Percentiles rank a stretch among this genome's conserved stretches.
These are phyloP conservation scores for Styphnolobium japonicum DNA, from an alignment of 306 rosid species.

Conservation along the genomic window DNA sequence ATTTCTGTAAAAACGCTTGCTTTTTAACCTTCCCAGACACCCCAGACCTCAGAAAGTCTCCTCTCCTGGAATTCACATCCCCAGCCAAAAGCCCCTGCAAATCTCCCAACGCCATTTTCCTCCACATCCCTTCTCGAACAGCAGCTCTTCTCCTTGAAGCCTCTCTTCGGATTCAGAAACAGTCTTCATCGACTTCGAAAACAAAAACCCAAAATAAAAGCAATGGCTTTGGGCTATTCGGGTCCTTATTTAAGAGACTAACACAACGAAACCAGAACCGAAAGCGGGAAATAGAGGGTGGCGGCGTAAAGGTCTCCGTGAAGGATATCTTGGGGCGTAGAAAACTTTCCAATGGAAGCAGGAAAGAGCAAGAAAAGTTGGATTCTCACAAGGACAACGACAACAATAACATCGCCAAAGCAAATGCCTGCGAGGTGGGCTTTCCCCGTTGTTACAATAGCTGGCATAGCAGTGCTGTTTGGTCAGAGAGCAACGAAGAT, in stretches of 20 bases:
- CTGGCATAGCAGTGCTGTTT: conserved; percentile 54
- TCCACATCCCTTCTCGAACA: conserved; percentile 71
- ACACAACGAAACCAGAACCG: conserved; percentile 36
- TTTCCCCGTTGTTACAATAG: conserved; percentile 35
- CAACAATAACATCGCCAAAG: conserved; percentile 6
- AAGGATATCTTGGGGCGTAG: conserved; percentile 33
- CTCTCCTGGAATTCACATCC: conserved; percentile 67
- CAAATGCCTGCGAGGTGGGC: conserved; percentile 15
- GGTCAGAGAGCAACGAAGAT: conserved; percentile 68
- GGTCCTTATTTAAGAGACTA: conserved; percentile 67
- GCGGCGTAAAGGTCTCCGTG: conserved; percentile 31
- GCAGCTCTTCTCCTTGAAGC: conserved; percentile 86
- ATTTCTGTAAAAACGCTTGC: conserved; percentile 67
- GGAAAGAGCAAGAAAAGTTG: background rate
- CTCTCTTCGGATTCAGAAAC: conserved; percentile 81
- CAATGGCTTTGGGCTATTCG: conserved; percentile 53
- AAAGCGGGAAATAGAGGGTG: conserved; percentile 37
- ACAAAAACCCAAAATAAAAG: conserved; percentile 37
- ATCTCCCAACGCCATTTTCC: conserved; percentile 66
- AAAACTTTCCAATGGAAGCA: background rate
- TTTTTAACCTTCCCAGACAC: conserved; percentile 56
- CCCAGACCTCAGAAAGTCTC: conserved; percentile 68
- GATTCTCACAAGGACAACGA: conserved; percentile 4
- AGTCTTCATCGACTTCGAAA: conserved; percentile 37
- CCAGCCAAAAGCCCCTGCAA: conserved; percentile 67